phyloP scores from a whole-genome alignment of 441 rosid species.

The Populus trichocarpa region DNA sequence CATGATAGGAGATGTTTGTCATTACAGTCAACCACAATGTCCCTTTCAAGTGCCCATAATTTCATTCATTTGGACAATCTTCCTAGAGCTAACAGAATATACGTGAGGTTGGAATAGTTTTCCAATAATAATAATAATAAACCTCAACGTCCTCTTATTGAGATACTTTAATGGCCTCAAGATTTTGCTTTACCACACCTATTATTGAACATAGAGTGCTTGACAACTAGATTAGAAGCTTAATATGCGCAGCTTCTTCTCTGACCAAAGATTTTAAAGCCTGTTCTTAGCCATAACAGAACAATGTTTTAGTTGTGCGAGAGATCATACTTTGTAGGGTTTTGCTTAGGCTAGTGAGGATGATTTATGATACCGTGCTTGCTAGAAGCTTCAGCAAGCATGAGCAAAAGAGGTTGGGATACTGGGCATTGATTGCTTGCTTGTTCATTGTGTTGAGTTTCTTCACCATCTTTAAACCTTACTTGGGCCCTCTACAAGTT shows the following conservation, averaged over 20 bases:
- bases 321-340: not conserved
- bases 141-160: not conserved
- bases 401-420: slow-evolving; percentile 61
- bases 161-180: not conserved
- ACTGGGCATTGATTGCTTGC: slow-evolving; percentile 48
- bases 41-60: not conserved
- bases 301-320: too few species aligned
- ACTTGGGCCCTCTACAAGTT: slow-evolving; percentile 44
- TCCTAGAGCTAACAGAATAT: not conserved
- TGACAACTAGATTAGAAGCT: not conserved
- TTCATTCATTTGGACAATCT: not conserved
- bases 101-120: not conserved
- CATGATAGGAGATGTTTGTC: slow-evolving; percentile 3
- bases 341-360: not conserved
- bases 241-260: not conserved
- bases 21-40: slow-evolving; percentile 1
- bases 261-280: not conserved
- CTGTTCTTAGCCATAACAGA: not conserved
- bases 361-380: slow-evolving; percentile 45
- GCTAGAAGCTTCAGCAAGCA: slow-evolving; percentile 74
- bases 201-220: not conserved
- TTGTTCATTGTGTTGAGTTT: slow-evolving; percentile 51
- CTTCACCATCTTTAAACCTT: slow-evolving; percentile 54
- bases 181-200: not conserved
- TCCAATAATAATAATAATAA: not conserved